Conservation (phyloP, 768 basidiomycete genomes). For the Paxillus ammoniavirescens region DNA sequence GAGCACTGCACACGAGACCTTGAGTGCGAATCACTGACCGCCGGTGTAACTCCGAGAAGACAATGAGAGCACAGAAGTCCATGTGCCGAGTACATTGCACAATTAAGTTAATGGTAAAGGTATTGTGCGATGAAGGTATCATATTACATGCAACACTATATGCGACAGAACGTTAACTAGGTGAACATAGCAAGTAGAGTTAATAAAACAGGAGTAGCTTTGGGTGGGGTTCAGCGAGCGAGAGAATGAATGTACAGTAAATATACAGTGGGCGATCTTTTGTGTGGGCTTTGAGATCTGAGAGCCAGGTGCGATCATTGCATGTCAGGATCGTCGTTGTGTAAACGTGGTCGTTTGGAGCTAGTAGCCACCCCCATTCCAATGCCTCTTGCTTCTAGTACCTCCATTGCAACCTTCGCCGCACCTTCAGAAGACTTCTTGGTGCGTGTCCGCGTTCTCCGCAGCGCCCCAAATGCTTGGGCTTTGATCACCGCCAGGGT, state of each 20-base stretch:
- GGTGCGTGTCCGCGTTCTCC: conserved; percentile 70
- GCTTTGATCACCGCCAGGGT: conserved; percentile 91
- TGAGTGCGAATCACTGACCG: background rate
- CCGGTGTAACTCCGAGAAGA: conserved; percentile 11
- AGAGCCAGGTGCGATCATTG: conserved; percentile 25
- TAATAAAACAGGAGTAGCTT: conserved; percentile 29
- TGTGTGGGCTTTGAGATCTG: conserved; percentile 7
- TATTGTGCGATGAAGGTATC: conserved; percentile 32
- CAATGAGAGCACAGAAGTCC: conserved; percentile 1
- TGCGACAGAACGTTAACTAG: conserved; percentile 34
- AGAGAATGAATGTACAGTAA: conserved; percentile 25
- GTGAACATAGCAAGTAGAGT: conserved; percentile 29
- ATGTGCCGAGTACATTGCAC: conserved; percentile 1
- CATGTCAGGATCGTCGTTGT: conserved; percentile 51
- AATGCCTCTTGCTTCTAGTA: conserved; percentile 79
- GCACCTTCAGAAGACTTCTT: conserved; percentile 73
- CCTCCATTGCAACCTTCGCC: conserved; percentile 74
- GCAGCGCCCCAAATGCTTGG: conserved; percentile 82
- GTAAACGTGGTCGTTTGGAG: conserved; percentile 45
- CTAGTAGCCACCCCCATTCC: conserved; percentile 43
- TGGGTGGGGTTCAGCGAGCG: conserved; percentile 23
- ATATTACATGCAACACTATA: conserved; percentile 39
- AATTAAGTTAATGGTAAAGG: conserved; percentile 10
- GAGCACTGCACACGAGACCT: background rate
- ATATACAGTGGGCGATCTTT: conserved; percentile 25